Evolutionary conservation across 140 eudicot genomes (phyloP).

Genomic region (Senecio squalidus): DNA sequence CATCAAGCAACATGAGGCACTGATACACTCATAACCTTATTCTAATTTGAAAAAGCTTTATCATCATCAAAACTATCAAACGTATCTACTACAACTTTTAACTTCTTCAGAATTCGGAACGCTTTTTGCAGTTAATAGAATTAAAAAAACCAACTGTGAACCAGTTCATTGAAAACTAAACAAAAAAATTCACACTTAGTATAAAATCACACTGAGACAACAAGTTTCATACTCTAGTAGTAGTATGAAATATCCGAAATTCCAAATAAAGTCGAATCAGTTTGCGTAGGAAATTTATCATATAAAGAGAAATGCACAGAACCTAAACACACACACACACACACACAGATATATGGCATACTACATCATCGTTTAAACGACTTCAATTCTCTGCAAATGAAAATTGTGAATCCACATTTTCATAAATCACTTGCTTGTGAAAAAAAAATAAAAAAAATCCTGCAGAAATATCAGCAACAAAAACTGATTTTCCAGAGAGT

Average conservation of each 20-base stretch:
- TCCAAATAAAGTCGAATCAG: background rate
- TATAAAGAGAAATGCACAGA: background rate
- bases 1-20: too few relatives aligned
- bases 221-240: background rate
- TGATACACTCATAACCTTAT: conserved; percentile 4
- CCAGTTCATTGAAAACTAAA: conserved; percentile 1
- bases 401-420: background rate
- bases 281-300: background rate
- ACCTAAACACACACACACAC: background rate
- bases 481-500: too few relatives aligned
- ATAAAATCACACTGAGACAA: too few relatives aligned
- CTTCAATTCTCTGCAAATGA: too few relatives aligned
- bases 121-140: background rate
- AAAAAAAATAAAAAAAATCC: too few relatives aligned
- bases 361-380: too few relatives aligned
- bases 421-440: background rate
- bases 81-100: background rate
- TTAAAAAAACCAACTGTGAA: background rate
- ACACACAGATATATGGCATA: too few relatives aligned
- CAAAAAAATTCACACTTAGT: too few relatives aligned
- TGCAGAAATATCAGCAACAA: background rate
- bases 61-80: background rate
- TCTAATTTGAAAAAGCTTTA: background rate
- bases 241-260: background rate
- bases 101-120: background rate